Evolutionary conservation across 2,329 filamentous ascomycete species (phyloP).

Genomic region (Westerdykella aurantiaca): DNA sequence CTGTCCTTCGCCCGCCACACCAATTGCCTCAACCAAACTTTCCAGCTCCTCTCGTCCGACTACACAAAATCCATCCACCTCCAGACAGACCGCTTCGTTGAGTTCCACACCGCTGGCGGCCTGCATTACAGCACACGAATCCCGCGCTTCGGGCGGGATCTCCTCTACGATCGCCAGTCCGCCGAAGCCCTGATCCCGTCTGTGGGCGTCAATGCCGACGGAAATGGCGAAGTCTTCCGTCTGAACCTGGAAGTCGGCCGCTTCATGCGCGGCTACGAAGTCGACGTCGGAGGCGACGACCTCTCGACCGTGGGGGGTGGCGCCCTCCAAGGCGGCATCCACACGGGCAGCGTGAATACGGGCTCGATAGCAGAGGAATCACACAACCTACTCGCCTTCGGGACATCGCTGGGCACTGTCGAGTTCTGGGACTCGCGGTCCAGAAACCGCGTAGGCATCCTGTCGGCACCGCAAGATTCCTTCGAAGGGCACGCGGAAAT

Average conservation of each 20-base stretch:
- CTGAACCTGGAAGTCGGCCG: slow-evolving; percentile 86
- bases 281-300: slow-evolving; percentile 85
- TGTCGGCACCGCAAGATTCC: slow-evolving; percentile 51
- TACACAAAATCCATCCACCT: slow-evolving; percentile 93
- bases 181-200: slow-evolving; percentile 83
- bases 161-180: slow-evolving; percentile 75
- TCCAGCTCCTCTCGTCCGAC: slow-evolving; percentile 80
- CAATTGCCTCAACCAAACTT: slow-evolving; percentile 83
- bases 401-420: slow-evolving; percentile 89
- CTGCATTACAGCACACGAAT: slow-evolving; percentile 86
- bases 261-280: slow-evolving; percentile 89
- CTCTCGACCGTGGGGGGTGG: slow-evolving; percentile 59
- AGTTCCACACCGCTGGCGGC: slow-evolving; percentile 86
- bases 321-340: slow-evolving; percentile 79
- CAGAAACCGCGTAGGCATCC: slow-evolving; percentile 70
- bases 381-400: slow-evolving; percentile 87
- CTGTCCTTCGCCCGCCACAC: slow-evolving; percentile 94
- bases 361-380: slow-evolving; percentile 81
- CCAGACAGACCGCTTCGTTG: slow-evolving; percentile 82
- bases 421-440: slow-evolving; percentile 94
- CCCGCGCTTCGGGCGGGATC: slow-evolving; percentile 84
- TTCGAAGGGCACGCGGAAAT: slow-evolving; percentile 54
- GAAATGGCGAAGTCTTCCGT: slow-evolving; percentile 85
- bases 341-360: slow-evolving; percentile 79
- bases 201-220: slow-evolving; percentile 79